A percentile compares a stretch with the other conserved stretches of the same genome.
Evolutionary conservation across 2,329 filamentous ascomycete species (phyloP).

Genomic region (Rutstroemia sp.): DNA sequence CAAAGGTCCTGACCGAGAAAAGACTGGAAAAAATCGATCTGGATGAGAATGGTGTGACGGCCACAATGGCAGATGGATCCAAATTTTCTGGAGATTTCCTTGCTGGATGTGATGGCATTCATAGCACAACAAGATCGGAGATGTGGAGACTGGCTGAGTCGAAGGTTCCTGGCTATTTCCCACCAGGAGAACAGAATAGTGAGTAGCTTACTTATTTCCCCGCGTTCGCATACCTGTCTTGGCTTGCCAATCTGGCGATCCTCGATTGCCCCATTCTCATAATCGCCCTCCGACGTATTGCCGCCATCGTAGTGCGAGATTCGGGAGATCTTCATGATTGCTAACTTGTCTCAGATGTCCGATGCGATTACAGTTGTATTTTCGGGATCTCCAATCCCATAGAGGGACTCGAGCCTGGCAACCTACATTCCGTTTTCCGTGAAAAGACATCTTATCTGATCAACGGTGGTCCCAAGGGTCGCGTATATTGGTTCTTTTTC

Average conservation of each 20-base stretch:
- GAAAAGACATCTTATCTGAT: constrained; percentile 12
- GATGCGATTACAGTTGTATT: constrained; percentile 14
- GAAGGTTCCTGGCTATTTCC: constrained; percentile 11
- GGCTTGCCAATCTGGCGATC: not conserved
- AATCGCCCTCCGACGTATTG: too few species aligned
- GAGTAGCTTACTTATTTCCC: not conserved
- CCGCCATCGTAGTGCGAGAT: too few species aligned
- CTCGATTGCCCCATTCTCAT: not conserved
- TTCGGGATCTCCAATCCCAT: constrained; percentile 16
- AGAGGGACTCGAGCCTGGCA: constrained; percentile 9
- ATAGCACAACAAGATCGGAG: constrained; percentile 20
- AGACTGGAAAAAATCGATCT: constrained; percentile 4
- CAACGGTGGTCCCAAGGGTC: constrained; percentile 11
- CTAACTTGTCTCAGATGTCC: not conserved
- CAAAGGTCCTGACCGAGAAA: constrained; percentile 9
- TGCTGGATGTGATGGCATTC: constrained; percentile 12
- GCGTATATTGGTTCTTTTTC: constrained; percentile 14
- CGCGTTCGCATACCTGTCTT: not conserved
- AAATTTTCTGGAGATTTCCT: constrained; percentile 9
- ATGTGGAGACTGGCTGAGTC: constrained; percentile 23
- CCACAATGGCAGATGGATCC: constrained; percentile 3
- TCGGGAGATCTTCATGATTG: not conserved
- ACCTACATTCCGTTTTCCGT: constrained; percentile 8
- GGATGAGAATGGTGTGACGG: constrained; percentile 2
- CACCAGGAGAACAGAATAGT: constrained; percentile 8